A percentile compares a stretch with the other conserved stretches of the same genome.
These are phyloP conservation scores for Naegleria fowleri DNA, from an alignment of 208 protist genomes.

Conservation along the genomic window DNA sequence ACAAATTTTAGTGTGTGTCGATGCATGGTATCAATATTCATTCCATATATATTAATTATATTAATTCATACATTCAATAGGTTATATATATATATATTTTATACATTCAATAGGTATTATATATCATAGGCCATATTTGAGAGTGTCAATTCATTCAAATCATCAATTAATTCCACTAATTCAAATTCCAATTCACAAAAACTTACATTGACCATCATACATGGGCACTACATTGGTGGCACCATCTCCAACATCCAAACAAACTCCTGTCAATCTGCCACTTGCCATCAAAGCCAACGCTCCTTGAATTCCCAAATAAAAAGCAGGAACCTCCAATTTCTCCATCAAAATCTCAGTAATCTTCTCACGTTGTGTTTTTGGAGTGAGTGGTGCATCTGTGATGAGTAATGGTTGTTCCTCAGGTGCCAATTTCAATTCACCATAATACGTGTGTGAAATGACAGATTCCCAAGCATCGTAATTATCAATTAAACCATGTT, in stretches of 20 bases:
- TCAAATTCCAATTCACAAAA: background rate
- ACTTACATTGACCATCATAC: background rate
- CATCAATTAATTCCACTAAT: background rate
- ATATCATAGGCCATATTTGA: too few relatives aligned
- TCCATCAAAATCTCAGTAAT: conserved; percentile 4
- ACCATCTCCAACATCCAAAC: conserved; percentile 35
- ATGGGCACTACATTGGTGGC: conserved; percentile 24
- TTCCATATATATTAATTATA: background rate
- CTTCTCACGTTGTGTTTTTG: background rate
- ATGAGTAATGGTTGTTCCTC: conserved; percentile 31
- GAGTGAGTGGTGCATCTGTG: background rate
- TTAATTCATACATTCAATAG: background rate
- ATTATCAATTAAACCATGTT: conserved; percentile 59
- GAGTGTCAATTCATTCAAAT: background rate
- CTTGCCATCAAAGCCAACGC: background rate
- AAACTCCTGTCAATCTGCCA: conserved; percentile 25
- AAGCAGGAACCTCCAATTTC: conserved; percentile 30
- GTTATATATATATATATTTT: background rate
- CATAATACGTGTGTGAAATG: conserved; percentile 65
- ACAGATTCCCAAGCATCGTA: conserved; percentile 70
- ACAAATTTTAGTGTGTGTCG: background rate
- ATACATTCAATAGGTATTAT: too few relatives aligned
- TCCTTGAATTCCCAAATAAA: conserved; percentile 39
- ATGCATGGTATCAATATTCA: background rate
- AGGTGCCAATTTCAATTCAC: background rate